These are phyloP conservation scores for Xylaria sp. DNA, from an alignment of 2,329 filamentous ascomycete species.

Conservation along the genomic window DNA sequence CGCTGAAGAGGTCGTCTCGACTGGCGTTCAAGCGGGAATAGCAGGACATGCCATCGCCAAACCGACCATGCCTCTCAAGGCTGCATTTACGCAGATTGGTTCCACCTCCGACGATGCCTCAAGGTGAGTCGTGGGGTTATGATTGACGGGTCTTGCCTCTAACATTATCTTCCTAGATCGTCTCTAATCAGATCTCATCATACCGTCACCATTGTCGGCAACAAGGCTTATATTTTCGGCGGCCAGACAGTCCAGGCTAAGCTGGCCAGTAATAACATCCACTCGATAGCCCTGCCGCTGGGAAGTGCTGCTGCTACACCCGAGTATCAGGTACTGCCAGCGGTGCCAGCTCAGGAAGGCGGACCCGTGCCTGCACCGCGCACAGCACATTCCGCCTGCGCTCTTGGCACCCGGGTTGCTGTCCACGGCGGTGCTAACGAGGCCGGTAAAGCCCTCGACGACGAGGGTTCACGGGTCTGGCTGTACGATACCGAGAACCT, in stretches of 20 bases:
- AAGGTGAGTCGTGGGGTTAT: constrained; percentile 28
- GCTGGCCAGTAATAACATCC: constrained; percentile 53
- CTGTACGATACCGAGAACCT: constrained; percentile 42
- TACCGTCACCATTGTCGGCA: constrained; percentile 54
- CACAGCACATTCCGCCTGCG: constrained; percentile 41
- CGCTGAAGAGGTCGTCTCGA: constrained; percentile 45
- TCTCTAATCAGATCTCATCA: constrained; percentile 52
- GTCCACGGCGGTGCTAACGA: constrained; percentile 42
- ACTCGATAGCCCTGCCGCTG: constrained; percentile 54
- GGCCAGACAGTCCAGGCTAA: constrained; percentile 44
- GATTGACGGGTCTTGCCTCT: no score
- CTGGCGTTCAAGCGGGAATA: constrained; percentile 42
- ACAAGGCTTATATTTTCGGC: constrained; percentile 59
- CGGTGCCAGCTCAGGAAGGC: constrained; percentile 34
- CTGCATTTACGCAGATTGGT: constrained; percentile 51
- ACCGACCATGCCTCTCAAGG: constrained; percentile 55
- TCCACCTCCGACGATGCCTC: constrained; percentile 36
- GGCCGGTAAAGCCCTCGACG: constrained; percentile 32
- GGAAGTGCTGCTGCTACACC: constrained; percentile 38
- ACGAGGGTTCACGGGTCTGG: constrained; percentile 42
- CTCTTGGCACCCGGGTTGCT: constrained; percentile 37
- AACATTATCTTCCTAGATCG: constrained; percentile 23
- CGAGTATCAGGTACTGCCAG: constrained; percentile 40
- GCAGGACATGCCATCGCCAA: constrained; percentile 50
- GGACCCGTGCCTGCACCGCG: constrained; percentile 38